A percentile compares a stretch with the other conserved stretches of the same genome.
Conservation (phyloP, 805 yeast species). For the Wickerhamiella kazuoi region DNA sequence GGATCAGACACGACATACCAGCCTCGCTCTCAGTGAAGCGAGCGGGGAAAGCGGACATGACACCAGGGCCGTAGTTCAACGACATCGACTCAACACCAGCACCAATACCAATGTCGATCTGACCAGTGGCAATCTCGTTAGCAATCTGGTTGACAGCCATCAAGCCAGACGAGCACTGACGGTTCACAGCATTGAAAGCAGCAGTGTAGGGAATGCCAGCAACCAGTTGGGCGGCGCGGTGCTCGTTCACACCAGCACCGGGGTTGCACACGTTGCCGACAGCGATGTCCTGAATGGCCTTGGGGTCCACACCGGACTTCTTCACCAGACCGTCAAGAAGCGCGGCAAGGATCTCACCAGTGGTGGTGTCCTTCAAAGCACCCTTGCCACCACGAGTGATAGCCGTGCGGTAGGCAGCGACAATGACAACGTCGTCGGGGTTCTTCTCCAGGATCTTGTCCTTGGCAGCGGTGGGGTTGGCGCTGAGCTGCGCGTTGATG, state of each 20-base stretch:
- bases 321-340: constrained; percentile 46
- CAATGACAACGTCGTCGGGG: constrained; percentile 81
- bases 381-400: constrained; percentile 80
- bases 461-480: constrained; percentile 18
- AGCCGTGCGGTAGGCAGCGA: constrained; percentile 82
- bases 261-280: constrained; percentile 83
- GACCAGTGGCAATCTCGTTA: constrained; percentile 70
- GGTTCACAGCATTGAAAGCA: constrained; percentile 69
- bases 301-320: constrained; percentile 32
- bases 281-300: constrained; percentile 62
- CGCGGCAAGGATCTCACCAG: constrained; percentile 59
- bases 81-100: constrained; percentile 93
- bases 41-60: constrained; percentile 41
- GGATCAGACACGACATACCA: constrained; percentile 66
- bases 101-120: constrained; percentile 80
- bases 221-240: constrained; percentile 76
- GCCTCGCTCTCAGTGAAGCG: constrained; percentile 26
- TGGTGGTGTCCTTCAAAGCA: constrained; percentile 58
- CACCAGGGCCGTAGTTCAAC: constrained; percentile 59
- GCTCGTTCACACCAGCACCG: constrained; percentile 92
- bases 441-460: constrained; percentile 32
- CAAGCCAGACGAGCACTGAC: constrained; percentile 91
- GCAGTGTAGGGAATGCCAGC: constrained; percentile 75
- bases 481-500: constrained; percentile 18
- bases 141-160: constrained; percentile 84